Evolutionary conservation across 2,329 filamentous ascomycete species (phyloP).

Genomic region (Fusarium sp.): DNA sequence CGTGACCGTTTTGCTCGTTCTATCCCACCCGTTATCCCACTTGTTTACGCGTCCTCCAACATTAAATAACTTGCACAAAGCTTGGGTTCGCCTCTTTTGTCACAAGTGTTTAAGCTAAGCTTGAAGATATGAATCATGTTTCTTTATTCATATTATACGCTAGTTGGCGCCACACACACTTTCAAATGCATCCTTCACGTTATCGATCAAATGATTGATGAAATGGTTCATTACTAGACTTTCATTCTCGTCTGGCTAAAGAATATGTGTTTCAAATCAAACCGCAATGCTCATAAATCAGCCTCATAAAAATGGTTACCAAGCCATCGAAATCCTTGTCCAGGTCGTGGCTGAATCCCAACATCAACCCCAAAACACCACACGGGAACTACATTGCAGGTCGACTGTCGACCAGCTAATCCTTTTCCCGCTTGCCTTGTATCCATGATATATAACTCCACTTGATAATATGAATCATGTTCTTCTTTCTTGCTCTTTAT

Average conservation of each 20-base stretch:
- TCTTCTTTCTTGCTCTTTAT: neutral
- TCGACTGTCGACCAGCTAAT: constrained; percentile 25
- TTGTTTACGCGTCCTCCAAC: constrained; percentile 16
- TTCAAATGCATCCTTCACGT: neutral
- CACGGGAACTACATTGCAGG: constrained; percentile 33
- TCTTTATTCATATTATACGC: neutral
- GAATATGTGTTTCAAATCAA: constrained; percentile 19
- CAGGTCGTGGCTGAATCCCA: constrained; percentile 41
- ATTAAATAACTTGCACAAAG: neutral
- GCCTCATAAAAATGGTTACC: constrained; percentile 32
- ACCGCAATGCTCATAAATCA: constrained; percentile 45
- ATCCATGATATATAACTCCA: constrained; percentile 49
- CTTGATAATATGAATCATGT: constrained; percentile 35
- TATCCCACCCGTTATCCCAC: constrained; percentile 25
- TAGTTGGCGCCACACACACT: neutral
- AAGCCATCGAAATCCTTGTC: constrained; percentile 36
- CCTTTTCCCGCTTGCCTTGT: constrained; percentile 37
- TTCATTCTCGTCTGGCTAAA: constrained; percentile 34
- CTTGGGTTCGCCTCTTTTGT: neutral
- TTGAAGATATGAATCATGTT: neutral
- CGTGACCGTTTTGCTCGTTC: neutral
- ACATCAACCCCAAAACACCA: constrained; percentile 47
- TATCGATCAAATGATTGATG: neutral
- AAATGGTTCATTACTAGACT: constrained; percentile 24
- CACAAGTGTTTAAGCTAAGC: neutral